Base-by-base conservation (phyloP, 2,329 filamentous ascomycete genomes). In the Aspergillus hiratsukae region DNA sequence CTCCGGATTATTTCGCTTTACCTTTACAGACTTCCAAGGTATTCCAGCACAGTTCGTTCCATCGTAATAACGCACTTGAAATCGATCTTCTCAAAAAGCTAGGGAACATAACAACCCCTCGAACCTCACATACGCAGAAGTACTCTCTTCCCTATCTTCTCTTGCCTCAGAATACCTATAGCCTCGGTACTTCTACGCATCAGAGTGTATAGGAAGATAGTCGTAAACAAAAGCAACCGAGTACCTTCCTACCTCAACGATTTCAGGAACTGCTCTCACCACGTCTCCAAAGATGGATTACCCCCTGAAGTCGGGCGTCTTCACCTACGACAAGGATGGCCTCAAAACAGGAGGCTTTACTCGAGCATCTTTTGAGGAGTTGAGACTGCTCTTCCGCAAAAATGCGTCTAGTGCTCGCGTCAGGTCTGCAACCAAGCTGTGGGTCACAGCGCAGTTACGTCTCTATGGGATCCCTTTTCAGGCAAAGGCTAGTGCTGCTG, bases 401-500 rank as follows among this genome's bases (percentile, higher is more conserved):
- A 21, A 43, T 43, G 45, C 45, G 5, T 25, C 52, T 10, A 40
- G 3, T 10, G 11, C 29, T 50, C 52, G 46, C 3, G 19, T 25
- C n/a, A 37, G 17, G 10, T 14, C 43, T n/a, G 45, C 52, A 7
- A 50, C 45, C 21, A 54, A 54, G 23, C 19, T 19, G 35, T 54
- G 52, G 52, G 28, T 54, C 10, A 54, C 29, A 37, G 52, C 52
- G 11, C 43, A 54, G 19, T 40, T 54, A 21, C 28, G 19, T 10
- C 52, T 54, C 3, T 27, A 54, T 21, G 52, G 28, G 9, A 50
- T 54, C 17, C 52, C 52, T 8, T 50, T 54, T 29, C 17, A 41
- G 4, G 25, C 29, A 21, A 40, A 10, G 7, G 45, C 35, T n/a
- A 27, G 7, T 17, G 45, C 27, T 10, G 9, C 8, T 19, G 11